A percentile compares a stretch with the other conserved stretches of the same genome.
phyloP scores from a whole-genome alignment of 345 rosid species.

The Salix koriyanagi region DNA sequence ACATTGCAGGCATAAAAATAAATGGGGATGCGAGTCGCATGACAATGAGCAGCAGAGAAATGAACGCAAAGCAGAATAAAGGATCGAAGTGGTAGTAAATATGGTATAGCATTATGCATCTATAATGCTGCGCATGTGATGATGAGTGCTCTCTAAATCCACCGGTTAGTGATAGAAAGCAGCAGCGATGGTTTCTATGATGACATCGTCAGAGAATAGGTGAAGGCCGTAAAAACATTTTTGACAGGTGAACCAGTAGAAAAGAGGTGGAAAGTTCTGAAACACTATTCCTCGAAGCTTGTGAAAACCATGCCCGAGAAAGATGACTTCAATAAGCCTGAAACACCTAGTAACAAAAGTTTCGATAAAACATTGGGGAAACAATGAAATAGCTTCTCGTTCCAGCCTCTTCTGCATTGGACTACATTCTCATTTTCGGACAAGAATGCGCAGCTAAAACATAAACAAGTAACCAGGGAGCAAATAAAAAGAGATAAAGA shows the following conservation, averaged over 20 bases:
- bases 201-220: constrained; percentile 3
- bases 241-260: neutral
- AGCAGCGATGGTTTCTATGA: neutral
- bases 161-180: neutral
- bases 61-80: neutral
- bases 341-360: neutral
- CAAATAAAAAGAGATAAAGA: constrained; percentile 5
- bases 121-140: neutral
- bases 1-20: neutral
- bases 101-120: neutral
- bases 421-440: constrained; percentile 1
- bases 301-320: neutral
- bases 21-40: neutral
- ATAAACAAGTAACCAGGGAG: constrained; percentile 13
- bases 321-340: neutral
- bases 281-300: neutral
- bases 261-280: neutral
- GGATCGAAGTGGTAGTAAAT: neutral
- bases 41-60: neutral
- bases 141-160: neutral
- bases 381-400: neutral
- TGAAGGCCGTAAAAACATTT: neutral
- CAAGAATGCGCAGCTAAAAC: constrained; percentile 16
- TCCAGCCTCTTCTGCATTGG: neutral
- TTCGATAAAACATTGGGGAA: neutral